A percentile compares a stretch with the other conserved stretches of the same genome.
These are phyloP conservation scores for Cercophora newfieldiana DNA, from an alignment of 495 filamentous ascomycete genomes.

Conservation along the genomic window DNA sequence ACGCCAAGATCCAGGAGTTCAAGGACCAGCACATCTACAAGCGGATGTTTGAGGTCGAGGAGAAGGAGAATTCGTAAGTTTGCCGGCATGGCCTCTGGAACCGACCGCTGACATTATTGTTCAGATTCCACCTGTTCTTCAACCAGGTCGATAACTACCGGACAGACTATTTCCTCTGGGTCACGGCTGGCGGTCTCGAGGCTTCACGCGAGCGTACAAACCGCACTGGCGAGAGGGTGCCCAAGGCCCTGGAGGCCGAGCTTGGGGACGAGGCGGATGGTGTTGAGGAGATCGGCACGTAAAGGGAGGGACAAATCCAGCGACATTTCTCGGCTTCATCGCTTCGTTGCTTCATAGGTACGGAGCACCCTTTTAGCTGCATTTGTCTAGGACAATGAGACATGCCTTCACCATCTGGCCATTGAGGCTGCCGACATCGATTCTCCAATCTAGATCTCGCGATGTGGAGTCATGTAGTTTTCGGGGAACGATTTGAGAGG, in stretches of 20 bases:
- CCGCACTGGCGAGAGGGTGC: conserved; percentile 31
- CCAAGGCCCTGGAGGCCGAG: conserved; percentile 36
- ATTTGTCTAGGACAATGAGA: too few species aligned
- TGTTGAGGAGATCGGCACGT: conserved; percentile 35
- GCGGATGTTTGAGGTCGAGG: conserved; percentile 85
- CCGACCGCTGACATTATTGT: conserved; percentile 17
- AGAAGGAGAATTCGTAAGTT: conserved; percentile 71
- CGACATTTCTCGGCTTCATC: too few species aligned
- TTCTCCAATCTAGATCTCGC: too few species aligned
- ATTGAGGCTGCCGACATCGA: too few species aligned
- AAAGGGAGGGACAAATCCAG: too few species aligned
- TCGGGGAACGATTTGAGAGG: too few species aligned
- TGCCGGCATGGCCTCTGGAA: background rate
- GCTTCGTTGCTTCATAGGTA: too few species aligned
- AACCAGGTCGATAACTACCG: conserved; percentile 79
- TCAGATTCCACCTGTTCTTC: conserved; percentile 77
- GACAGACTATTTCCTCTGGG: conserved; percentile 71
- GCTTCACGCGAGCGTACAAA: conserved; percentile 48
- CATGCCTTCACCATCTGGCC: too few species aligned
- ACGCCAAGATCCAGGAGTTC: conserved; percentile 79
- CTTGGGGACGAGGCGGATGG: conserved; percentile 43
- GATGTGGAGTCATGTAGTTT: too few species aligned
- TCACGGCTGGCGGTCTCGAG: conserved; percentile 64
- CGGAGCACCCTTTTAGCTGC: too few species aligned
- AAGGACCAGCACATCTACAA: conserved; percentile 93